phyloP scores from a whole-genome alignment of 495 filamentous ascomycete genomes.

The Lindgomyces ingoldianus region DNA sequence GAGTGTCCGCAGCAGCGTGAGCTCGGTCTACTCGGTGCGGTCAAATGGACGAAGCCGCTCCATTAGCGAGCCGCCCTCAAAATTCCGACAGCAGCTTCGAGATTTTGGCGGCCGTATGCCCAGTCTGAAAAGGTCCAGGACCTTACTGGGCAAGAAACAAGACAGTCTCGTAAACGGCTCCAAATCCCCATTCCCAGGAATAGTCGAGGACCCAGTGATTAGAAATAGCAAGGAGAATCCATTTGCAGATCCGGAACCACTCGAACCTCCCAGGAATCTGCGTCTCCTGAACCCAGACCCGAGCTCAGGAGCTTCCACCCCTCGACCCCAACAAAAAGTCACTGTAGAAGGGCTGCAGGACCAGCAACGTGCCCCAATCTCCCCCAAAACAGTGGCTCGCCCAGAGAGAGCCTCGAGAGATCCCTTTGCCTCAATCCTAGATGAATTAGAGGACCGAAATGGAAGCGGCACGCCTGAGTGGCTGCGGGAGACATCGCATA shows the following conservation, averaged over 20 bases:
- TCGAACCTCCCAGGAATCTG: slow-evolving; percentile 19
- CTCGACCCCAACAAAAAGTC: slow-evolving; percentile 3
- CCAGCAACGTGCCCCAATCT: slow-evolving; percentile 32
- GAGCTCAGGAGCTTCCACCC: background rate
- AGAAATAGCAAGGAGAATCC: slow-evolving; percentile 29
- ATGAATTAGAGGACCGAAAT: slow-evolving; percentile 26
- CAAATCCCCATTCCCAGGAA: slow-evolving; percentile 29
- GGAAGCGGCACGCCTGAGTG: slow-evolving; percentile 37
- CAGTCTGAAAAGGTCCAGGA: slow-evolving; percentile 30
- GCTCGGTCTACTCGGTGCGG: slow-evolving; percentile 31
- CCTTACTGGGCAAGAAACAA: slow-evolving; percentile 15
- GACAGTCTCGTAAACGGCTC: slow-evolving; percentile 12
- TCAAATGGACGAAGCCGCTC: slow-evolving; percentile 29
- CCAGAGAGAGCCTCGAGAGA: slow-evolving; percentile 23
- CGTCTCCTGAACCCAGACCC: slow-evolving; percentile 25
- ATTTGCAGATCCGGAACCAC: slow-evolving; percentile 29
- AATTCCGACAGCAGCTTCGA: slow-evolving; percentile 27
- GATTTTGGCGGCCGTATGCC: slow-evolving; percentile 34
- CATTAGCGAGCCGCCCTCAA: slow-evolving; percentile 32
- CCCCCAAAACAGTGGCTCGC: slow-evolving; percentile 15
- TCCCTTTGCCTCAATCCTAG: slow-evolving; percentile 28
- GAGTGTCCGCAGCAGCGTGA: slow-evolving; percentile 32
- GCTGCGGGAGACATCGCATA: slow-evolving; percentile 20
- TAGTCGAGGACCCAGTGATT: slow-evolving; percentile 23
- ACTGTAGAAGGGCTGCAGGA: slow-evolving; percentile 21